Evolutionary conservation across 768 basidiomycete species (phyloP), one percentile per base, ranked within the genome.

Genomic region (Macrolepiota dolichaula): DNA sequence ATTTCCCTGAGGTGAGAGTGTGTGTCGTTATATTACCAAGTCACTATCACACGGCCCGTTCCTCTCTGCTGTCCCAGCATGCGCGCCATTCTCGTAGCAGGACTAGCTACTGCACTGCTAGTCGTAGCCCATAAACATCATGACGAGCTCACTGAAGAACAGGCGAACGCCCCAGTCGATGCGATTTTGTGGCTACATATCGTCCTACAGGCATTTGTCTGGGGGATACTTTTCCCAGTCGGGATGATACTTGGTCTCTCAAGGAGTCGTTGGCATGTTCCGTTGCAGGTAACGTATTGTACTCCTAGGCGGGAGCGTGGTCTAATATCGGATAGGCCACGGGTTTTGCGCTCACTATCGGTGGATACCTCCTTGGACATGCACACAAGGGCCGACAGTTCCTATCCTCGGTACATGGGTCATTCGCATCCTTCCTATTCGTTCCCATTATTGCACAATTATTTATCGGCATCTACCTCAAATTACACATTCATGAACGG

Each of bases 201-300:
- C 55, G 77, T 79, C 35, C 71, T 96, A 12, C 95, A 97, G 66
- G 84, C 81, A 2, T 66, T 81, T 7, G 85, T 91, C 4, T 96
- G 95, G 95, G 93, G 92, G 3, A 67, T 96, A 2, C 69, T 94
- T 35, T 97, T 96, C 68, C 95, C 95, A 0, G 78, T 87, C 6
- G 95, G 88, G 29, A 90, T 91, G 89, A 86, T 91, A 0, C 73
- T 91, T 3, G 88, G 88, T 17, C 74, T 92, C 15, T 74, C 85
- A n/a, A 80, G 86, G 62, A 95, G 93, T 71, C 82, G 86, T 67
- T 96, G 91, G 87, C 95, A 97, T 71, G 93, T 95, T 47, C 94
- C 95, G 4, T 71, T 94, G 4, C 95, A 96, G 75, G 91, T 88
- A 53, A 79, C 67, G 24, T 49, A 27, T 55, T 27, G 64, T 35